A percentile compares a stretch with the other conserved stretches of the same genome.
phyloP scores from a whole-genome alignment of 176 grass and related monocot genomes.

The Pontederia crassipes region DNA sequence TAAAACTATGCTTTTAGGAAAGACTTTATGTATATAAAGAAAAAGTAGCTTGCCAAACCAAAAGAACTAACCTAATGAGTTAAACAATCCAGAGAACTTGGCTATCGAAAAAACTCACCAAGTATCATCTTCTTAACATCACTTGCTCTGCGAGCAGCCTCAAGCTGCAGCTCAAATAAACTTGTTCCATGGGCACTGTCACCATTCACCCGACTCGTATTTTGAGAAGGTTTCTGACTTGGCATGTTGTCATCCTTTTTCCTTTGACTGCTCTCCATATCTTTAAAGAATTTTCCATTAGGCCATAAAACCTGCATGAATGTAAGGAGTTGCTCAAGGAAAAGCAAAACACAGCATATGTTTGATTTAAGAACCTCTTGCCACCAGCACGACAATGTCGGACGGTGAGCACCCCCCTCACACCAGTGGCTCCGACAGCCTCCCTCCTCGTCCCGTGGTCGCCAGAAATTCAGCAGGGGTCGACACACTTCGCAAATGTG shows the following conservation, averaged over 20 bases:
- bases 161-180: slow-evolving; percentile 60
- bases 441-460: too few relatives aligned
- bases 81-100: background rate
- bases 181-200: slow-evolving; percentile 26
- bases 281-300: slow-evolving; percentile 78
- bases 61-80: background rate
- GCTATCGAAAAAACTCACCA: slow-evolving; percentile 31
- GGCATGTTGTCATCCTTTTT: slow-evolving; percentile 27
- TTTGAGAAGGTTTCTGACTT: slow-evolving; percentile 27
- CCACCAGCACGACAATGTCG: too few relatives aligned
- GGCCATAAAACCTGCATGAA: slow-evolving; percentile 72
- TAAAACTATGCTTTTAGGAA: too few relatives aligned
- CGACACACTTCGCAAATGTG: too few relatives aligned
- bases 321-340: slow-evolving; percentile 12
- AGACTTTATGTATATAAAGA: too few relatives aligned
- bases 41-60: background rate
- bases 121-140: slow-evolving; percentile 96
- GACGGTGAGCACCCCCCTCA: too few relatives aligned
- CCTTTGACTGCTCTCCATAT: slow-evolving; percentile 49
- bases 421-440: too few relatives aligned
- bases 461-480: too few relatives aligned
- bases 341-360: slow-evolving; percentile 6
- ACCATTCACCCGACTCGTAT: slow-evolving; percentile 26
- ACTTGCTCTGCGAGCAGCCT: slow-evolving; percentile 83
- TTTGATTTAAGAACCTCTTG: background rate